A percentile compares a stretch with the other conserved stretches of the same genome.
Evolutionary conservation across 768 basidiomycete species (phyloP).

Genomic region (Tricholoma flavovirens): DNA sequence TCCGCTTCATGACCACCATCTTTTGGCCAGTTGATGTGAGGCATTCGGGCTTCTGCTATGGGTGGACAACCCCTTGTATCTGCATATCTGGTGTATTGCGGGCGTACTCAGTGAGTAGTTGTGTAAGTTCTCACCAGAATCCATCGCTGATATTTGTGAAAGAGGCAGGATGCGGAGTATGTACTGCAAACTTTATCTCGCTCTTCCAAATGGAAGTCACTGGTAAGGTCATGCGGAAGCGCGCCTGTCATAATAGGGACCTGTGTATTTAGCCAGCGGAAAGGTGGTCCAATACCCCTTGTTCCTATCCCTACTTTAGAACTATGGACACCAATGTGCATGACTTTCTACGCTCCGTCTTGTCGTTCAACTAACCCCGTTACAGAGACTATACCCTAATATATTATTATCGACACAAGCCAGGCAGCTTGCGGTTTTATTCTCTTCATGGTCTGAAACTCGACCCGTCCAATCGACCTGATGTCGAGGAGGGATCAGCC

Average conservation of each 20-base stretch:
- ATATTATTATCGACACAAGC: slow-evolving; percentile 49
- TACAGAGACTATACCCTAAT: slow-evolving; percentile 29
- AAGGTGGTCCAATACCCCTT: neutral
- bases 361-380: slow-evolving; percentile 5
- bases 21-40: slow-evolving; percentile 56
- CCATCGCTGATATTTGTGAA: slow-evolving; percentile 5
- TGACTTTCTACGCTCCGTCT: neutral
- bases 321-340: slow-evolving; percentile 11
- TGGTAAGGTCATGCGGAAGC: slow-evolving; percentile 22
- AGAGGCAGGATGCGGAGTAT: neutral
- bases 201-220: slow-evolving; percentile 23
- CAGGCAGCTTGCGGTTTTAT: slow-evolving; percentile 60
- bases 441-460: slow-evolving; percentile 35
- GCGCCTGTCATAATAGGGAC: slow-evolving; percentile 29
- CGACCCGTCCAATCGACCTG: slow-evolving; percentile 14
- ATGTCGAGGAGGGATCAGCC: slow-evolving; percentile 13
- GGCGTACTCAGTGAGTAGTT: slow-evolving; percentile 25
- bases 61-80: slow-evolving; percentile 45
- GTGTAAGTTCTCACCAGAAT: slow-evolving; percentile 10
- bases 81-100: slow-evolving; percentile 50
- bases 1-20: slow-evolving; percentile 29
- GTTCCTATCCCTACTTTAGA: slow-evolving; percentile 6
- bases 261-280: slow-evolving; percentile 20
- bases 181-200: slow-evolving; percentile 13
- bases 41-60: slow-evolving; percentile 49